Conservation (phyloP, 2,329 filamentous ascomycete genomes). For the Trichoderma sp. region DNA sequence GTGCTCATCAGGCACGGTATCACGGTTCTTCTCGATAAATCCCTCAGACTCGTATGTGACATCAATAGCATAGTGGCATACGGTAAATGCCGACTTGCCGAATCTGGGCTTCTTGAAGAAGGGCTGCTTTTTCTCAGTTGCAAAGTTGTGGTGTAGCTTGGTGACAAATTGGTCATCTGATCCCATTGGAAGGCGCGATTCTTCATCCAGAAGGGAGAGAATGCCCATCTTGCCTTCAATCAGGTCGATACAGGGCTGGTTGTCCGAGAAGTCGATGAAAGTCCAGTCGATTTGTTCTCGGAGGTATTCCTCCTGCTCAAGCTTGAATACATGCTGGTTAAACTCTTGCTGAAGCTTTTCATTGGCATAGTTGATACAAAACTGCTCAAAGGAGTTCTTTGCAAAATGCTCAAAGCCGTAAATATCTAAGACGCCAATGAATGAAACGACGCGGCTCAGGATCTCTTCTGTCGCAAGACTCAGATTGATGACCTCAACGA, state of each 20-base stretch:
- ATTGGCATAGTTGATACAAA: constrained; percentile 99
- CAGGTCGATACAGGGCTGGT: constrained; percentile 97
- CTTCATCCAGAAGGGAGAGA: constrained; percentile 88
- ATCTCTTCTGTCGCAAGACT: constrained; percentile 89
- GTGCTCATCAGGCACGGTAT: constrained; percentile 97
- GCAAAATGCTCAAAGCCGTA: constrained; percentile 99
- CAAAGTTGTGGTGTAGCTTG: constrained; percentile 94
- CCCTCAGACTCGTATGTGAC: constrained; percentile 99
- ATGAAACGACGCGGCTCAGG: constrained; percentile 76
- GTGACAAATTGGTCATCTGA: constrained; percentile 96
- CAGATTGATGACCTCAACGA: constrained; percentile 94
- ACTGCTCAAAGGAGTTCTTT: constrained; percentile 99
- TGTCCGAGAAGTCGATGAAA: constrained; percentile 99
- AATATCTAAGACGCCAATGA: constrained; percentile 98
- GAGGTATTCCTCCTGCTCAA: constrained; percentile 97
- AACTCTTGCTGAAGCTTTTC: constrained; percentile 99
- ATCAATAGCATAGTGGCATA: constrained; percentile 97
- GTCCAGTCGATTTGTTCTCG: constrained; percentile 98
- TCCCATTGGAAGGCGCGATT: constrained; percentile 94
- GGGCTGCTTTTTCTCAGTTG: constrained; percentile 84
- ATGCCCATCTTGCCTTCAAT: constrained; percentile 97
- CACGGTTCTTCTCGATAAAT: constrained; percentile 99
- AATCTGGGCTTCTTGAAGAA: constrained; percentile 99
- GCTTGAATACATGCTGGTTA: constrained; percentile 98
- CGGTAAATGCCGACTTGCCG: constrained; percentile 94